These are phyloP conservation scores for Gossypium aridum DNA, from an alignment of 441 rosid genomes.

Conservation along the genomic window DNA sequence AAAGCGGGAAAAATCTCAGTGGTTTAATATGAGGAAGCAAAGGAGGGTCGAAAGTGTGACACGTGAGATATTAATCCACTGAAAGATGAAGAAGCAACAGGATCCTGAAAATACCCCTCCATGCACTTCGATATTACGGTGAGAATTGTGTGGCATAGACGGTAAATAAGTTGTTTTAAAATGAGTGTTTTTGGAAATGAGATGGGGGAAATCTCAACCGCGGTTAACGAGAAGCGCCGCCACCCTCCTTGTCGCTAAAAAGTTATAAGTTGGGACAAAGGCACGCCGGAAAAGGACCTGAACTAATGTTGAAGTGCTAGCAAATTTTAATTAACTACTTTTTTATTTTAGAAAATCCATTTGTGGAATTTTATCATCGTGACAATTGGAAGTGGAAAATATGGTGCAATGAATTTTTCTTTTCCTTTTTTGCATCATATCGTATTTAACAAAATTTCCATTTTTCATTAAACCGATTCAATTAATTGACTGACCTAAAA, in stretches of 20 bases:
- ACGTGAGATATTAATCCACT: constrained; percentile 57
- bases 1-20: constrained; percentile 57
- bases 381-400: too few relatives aligned
- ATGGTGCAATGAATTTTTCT: background rate
- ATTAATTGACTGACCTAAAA: background rate
- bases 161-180: background rate
- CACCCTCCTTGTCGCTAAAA: background rate
- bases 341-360: background rate
- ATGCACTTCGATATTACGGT: background rate
- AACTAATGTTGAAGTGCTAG: background rate
- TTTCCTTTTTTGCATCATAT: background rate
- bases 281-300: constrained; percentile 15
- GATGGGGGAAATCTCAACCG: background rate
- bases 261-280: background rate
- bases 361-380: background rate
- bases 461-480: background rate
- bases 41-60: constrained; percentile 51
- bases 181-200: constrained; percentile 13
- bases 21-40: constrained; percentile 34
- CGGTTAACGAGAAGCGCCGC: background rate
- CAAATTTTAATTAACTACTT: background rate
- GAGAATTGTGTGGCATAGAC: background rate
- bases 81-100: background rate
- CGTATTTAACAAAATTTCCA: too few relatives aligned
- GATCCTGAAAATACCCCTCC: constrained; percentile 9